phyloP scores from a whole-genome alignment of 345 rosid genomes.

The Moricandia moricandioides region DNA sequence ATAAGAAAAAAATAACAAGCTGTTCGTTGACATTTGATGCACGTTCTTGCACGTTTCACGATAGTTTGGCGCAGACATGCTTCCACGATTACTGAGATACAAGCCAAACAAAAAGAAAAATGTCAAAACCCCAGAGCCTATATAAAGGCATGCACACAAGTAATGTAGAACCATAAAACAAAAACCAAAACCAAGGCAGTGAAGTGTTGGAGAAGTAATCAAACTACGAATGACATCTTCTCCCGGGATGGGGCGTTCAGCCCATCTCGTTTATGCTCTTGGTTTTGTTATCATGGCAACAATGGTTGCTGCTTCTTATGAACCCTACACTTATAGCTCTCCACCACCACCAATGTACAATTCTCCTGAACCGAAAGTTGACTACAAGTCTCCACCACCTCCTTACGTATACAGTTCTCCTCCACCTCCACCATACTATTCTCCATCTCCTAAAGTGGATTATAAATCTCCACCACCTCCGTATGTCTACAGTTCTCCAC shows the following conservation, averaged over 20 bases:
- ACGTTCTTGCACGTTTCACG: slow-evolving; percentile 28
- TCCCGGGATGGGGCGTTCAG: slow-evolving; percentile 32
- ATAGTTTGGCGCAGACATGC: slow-evolving; percentile 23
- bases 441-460: neutral
- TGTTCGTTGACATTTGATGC: slow-evolving; percentile 28
- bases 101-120: neutral
- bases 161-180: slow-evolving; percentile 11
- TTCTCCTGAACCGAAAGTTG: neutral
- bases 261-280: slow-evolving; percentile 33
- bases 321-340: slow-evolving; percentile 20
- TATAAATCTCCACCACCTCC: neutral
- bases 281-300: slow-evolving; percentile 25
- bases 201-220: slow-evolving; percentile 4
- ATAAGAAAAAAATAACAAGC: neutral
- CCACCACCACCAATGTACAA: slow-evolving; percentile 13
- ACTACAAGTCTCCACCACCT: slow-evolving; percentile 1
- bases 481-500: neutral
- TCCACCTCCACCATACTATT: neutral
- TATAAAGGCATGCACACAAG: slow-evolving; percentile 9
- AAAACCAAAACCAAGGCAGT: neutral
- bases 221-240: slow-evolving; percentile 24
- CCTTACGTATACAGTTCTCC: neutral
- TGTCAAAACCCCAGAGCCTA: slow-evolving; percentile 12
- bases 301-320: slow-evolving; percentile 34
- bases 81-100: slow-evolving; percentile 5